Evolutionary conservation across 2,329 filamentous ascomycete genomes (phyloP).

Genomic region (Didymella segeticola): DNA sequence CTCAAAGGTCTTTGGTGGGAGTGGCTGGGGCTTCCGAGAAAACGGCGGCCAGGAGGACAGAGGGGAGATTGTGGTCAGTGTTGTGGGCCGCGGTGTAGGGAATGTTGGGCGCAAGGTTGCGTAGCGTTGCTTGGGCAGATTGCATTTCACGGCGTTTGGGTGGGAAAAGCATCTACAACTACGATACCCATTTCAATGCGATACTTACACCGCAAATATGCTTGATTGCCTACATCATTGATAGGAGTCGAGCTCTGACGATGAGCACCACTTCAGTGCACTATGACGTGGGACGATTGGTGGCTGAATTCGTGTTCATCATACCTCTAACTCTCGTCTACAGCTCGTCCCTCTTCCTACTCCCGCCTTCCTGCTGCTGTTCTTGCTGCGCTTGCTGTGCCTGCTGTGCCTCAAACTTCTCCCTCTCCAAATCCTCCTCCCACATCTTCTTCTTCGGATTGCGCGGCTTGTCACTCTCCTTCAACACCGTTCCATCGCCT

Average conservation of each 20-base stretch:
- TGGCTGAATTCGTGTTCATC: neutral
- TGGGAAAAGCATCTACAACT: constrained; percentile 14
- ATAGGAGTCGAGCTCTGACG: too few relatives aligned
- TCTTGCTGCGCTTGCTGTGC: constrained; percentile 14
- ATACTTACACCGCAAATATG: constrained; percentile 1
- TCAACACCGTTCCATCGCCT: constrained; percentile 56
- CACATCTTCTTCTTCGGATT: constrained; percentile 70
- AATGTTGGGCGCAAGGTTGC: constrained; percentile 93
- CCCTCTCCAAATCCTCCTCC: constrained; percentile 56
- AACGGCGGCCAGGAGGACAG: constrained; percentile 56
- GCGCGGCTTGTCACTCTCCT: constrained; percentile 48
- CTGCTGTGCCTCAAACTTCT: constrained; percentile 33
- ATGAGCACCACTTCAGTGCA: too few relatives aligned
- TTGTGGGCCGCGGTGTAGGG: constrained; percentile 91
- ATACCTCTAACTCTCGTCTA: neutral
- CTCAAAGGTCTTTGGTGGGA: constrained; percentile 84
- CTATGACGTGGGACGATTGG: too few relatives aligned
- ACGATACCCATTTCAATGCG: constrained; percentile 20
- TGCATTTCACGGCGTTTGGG: constrained; percentile 11
- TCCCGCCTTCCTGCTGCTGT: neutral
- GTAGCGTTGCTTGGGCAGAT: constrained; percentile 37
- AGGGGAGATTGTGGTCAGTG: constrained; percentile 80
- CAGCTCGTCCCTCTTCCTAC: constrained; percentile 20
- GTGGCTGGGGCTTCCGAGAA: constrained; percentile 84
- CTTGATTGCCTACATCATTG: too few relatives aligned